Base-by-base conservation (phyloP, 106 monocot genomes). In the Platanthera zijinensis region DNA sequence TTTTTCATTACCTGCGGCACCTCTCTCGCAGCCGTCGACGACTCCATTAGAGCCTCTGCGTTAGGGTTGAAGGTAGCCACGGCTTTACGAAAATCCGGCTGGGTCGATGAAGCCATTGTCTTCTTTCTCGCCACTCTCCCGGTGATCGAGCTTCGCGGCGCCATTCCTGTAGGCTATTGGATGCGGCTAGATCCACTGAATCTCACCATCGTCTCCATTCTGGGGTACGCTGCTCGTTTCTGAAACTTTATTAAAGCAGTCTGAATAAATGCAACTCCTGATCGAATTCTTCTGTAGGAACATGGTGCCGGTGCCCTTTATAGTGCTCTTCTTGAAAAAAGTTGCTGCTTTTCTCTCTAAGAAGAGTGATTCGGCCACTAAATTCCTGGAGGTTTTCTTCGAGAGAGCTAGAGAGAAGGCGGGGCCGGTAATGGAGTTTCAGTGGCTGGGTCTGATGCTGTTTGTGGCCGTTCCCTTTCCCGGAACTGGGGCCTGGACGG, bases 121-220 rank as follows among this genome's bases (percentile, higher is more conserved):
- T 91, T 93, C 64, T 63, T 84, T n/a, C 90, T 96, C 30, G 93
- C 93, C 13, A 87, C 87, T 9, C 84, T 96, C 0, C 96, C 96
- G 0, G 93, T 96, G 72, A 81, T 96, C 14, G 96, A 96, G 87
- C 96, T 96, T 39, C 90, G 96, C 3, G 96, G 96, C 10, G 96
- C 93, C 21, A 96, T 96, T 57, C 96, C 96, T 13, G 93, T 96
- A 11, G 96, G 96, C 7, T 96, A 96, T 69, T 96, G 96, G 96
- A 89, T 96, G 96, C 85, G 82, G 9, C 87, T 96, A 3, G 57
- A 89, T 61, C 96, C 96, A 17, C 48, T 93, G 45, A 82, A 73
- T 10, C 82, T 93, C 77, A 96, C 93, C 14, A 10, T 83, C 50
- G 79, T 96, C 5, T 83, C 93, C 53, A 67, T 96, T 87, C 75